These are phyloP conservation scores for Liquidambar formosana DNA, from an alignment of 164 flowering plant genomes.

Conservation along the genomic window DNA sequence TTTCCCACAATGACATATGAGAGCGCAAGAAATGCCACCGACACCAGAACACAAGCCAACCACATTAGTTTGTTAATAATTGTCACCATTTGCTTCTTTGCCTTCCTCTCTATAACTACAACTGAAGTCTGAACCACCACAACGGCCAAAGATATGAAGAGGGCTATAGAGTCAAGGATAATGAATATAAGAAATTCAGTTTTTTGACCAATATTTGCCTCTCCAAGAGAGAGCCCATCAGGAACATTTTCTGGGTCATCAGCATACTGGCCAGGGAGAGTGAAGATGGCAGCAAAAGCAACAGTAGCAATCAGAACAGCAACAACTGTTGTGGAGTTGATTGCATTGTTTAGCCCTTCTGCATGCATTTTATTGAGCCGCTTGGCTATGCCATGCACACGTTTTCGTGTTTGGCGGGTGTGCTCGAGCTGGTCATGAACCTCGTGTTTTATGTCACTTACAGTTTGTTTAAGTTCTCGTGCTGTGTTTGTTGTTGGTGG, in stretches of 20 bases:
- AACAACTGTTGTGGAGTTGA: slow-evolving; percentile 58
- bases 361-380: slow-evolving; percentile 47
- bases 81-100: slow-evolving; percentile 49
- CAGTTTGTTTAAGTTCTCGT: slow-evolving; percentile 47
- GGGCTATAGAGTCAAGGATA: slow-evolving; percentile 43
- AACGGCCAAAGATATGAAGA: slow-evolving; percentile 53
- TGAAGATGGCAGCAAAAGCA: slow-evolving; percentile 53
- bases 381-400: slow-evolving; percentile 44
- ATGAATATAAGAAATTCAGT: slow-evolving; percentile 33
- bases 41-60: slow-evolving; percentile 47
- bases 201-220: slow-evolving; percentile 37
- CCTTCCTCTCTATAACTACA: slow-evolving; percentile 45
- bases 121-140: slow-evolving; percentile 54
- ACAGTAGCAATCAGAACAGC: slow-evolving; percentile 61
- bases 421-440: slow-evolving; percentile 54
- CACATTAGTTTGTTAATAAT: slow-evolving; percentile 59
- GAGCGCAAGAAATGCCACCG: slow-evolving; percentile 44
- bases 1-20: slow-evolving; percentile 41
- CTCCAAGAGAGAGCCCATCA: slow-evolving; percentile 31
- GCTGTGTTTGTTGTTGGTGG: slow-evolving; percentile 21
- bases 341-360: slow-evolving; percentile 61
- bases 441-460: slow-evolving; percentile 53
- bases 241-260: slow-evolving; percentile 25
- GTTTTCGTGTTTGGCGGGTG: slow-evolving; percentile 41
- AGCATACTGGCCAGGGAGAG: slow-evolving; percentile 38